phyloP scores from a whole-genome alignment of 176 grass and related monocot species.

The Phyllostachys edulis region DNA sequence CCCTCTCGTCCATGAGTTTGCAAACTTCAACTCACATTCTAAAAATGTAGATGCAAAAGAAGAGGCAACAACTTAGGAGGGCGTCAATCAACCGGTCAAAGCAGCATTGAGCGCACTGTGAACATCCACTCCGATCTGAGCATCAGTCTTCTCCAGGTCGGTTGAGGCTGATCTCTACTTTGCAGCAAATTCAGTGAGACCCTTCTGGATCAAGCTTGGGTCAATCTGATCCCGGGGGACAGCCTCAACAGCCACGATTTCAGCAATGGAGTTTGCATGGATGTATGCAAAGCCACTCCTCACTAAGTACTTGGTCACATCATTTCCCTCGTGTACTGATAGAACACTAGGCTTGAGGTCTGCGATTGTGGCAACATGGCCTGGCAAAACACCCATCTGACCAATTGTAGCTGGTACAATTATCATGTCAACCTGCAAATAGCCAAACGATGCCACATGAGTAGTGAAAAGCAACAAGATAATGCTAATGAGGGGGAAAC shows the following conservation, averaged over 20 bases:
- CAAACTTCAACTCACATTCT: slow-evolving; percentile 44
- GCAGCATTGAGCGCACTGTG: slow-evolving; percentile 96
- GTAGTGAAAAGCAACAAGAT: background rate
- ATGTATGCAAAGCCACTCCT: slow-evolving; percentile 96
- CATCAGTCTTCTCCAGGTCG: slow-evolving; percentile 92
- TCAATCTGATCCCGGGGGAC: slow-evolving; percentile 80
- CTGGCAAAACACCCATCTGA: slow-evolving; percentile 97
- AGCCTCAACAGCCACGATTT: slow-evolving; percentile 91
- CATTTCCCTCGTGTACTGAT: slow-evolving; percentile 88
- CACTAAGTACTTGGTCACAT: slow-evolving; percentile 88
- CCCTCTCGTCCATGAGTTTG: slow-evolving; percentile 39
- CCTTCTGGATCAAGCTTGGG: slow-evolving; percentile 68
- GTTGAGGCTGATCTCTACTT: slow-evolving; percentile 81
- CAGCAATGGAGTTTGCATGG: slow-evolving; percentile 93
- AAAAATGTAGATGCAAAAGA: slow-evolving; percentile 55
- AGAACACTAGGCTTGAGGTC: slow-evolving; percentile 91
- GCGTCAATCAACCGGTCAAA: slow-evolving; percentile 55
- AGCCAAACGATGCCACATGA: background rate
- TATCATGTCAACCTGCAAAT: slow-evolving; percentile 91
- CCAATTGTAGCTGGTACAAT: slow-evolving; percentile 92
- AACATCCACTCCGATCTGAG: slow-evolving; percentile 92
- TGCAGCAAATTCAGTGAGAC: slow-evolving; percentile 81
- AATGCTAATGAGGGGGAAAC: too few species aligned
- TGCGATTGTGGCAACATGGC: slow-evolving; percentile 86
- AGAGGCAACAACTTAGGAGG: slow-evolving; percentile 14